Conservation (phyloP, 2,329 filamentous ascomycete genomes). For the Aspergillus sp. region DNA sequence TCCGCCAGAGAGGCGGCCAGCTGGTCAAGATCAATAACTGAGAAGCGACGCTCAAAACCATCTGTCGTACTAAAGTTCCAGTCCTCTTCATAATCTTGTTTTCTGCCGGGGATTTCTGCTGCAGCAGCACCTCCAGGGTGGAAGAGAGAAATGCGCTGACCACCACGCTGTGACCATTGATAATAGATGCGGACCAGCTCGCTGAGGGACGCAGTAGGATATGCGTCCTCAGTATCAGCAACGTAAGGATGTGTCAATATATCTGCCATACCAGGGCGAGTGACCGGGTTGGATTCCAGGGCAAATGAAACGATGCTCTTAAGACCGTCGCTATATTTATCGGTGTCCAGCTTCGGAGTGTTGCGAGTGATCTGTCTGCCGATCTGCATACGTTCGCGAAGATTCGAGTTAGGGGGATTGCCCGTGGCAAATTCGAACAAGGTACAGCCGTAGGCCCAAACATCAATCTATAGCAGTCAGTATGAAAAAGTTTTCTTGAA, state of each 20-base stretch:
- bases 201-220: slow-evolving; percentile 48
- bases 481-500: background rate
- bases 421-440: slow-evolving; percentile 54
- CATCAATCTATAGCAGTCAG: slow-evolving; percentile 45
- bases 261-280: slow-evolving; percentile 50
- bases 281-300: slow-evolving; percentile 46
- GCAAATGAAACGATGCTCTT: slow-evolving; percentile 49
- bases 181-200: slow-evolving; percentile 53
- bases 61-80: slow-evolving; percentile 69
- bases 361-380: slow-evolving; percentile 47
- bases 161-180: slow-evolving; percentile 51
- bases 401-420: slow-evolving; percentile 50
- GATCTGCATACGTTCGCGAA: slow-evolving; percentile 51
- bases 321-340: slow-evolving; percentile 47
- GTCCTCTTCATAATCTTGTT: slow-evolving; percentile 51
- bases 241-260: slow-evolving; percentile 51
- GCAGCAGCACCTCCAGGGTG: slow-evolving; percentile 60
- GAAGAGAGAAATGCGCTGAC: slow-evolving; percentile 59
- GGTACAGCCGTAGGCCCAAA: slow-evolving; percentile 55
- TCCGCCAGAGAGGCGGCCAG: slow-evolving; percentile 50
- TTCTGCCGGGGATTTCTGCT: slow-evolving; percentile 52
- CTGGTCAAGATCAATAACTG: slow-evolving; percentile 49
- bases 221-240: slow-evolving; percentile 42
- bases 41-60: slow-evolving; percentile 58
- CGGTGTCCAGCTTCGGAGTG: slow-evolving; percentile 45